phyloP scores from a whole-genome alignment of 2,329 filamentous ascomycete species.

The Pyricularia pennisetigena region DNA sequence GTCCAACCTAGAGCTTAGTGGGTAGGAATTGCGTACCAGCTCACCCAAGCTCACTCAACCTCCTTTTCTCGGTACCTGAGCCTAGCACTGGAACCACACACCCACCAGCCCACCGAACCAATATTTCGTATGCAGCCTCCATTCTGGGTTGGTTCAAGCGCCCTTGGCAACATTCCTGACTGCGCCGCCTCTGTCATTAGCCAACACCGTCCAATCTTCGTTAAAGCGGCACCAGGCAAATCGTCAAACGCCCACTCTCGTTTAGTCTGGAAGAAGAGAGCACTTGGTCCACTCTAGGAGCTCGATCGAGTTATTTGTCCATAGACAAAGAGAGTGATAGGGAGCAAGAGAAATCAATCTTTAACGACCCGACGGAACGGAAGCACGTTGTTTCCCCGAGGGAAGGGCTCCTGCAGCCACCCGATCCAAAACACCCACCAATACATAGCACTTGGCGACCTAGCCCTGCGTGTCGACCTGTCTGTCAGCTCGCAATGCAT shows the following conservation, averaged over 20 bases:
- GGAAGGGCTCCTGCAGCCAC: not conserved
- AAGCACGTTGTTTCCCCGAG: not conserved
- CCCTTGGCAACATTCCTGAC: not conserved
- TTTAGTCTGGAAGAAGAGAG: not conserved
- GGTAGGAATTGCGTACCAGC: not conserved
- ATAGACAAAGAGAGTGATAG: not conserved
- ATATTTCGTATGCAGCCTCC: slow-evolving; percentile 1
- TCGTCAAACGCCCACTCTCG: not conserved
- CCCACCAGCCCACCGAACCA: not conserved
- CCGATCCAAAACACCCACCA: not conserved
- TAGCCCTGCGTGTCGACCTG: not conserved
- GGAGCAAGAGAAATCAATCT: not conserved
- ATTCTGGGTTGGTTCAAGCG: not conserved
- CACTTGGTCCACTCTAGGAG: not conserved
- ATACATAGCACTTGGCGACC: not conserved
- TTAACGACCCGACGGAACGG: not conserved
- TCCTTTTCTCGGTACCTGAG: not conserved
- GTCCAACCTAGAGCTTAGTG: not conserved
- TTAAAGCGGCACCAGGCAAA: not conserved
- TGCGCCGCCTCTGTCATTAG: not conserved
- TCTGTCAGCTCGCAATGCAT: not conserved
- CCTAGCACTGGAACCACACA: not conserved
- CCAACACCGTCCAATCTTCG: not conserved
- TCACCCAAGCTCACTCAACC: not conserved
- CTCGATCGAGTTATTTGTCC: not conserved